A percentile compares a stretch with the other conserved stretches of the same genome.
Evolutionary conservation across 2,329 filamentous ascomycete species (phyloP).

Genomic region (Xylariaceae sp.): DNA sequence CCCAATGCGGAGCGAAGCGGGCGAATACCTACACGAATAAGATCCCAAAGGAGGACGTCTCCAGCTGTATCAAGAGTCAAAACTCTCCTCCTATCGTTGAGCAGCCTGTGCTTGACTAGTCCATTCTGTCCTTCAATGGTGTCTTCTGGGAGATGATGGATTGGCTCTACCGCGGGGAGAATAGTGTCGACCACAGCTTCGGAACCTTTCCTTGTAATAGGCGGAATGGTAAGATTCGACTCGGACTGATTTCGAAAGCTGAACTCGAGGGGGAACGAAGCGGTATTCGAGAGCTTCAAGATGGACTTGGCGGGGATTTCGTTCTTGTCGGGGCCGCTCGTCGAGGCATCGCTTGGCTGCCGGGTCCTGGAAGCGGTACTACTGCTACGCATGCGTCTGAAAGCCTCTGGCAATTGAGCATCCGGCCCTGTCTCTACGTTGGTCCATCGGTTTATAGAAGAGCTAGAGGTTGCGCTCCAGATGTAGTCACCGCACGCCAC

Average conservation of each 20-base stretch:
- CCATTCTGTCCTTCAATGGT: slow-evolving; percentile 95
- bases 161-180: slow-evolving; percentile 52
- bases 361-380: slow-evolving; percentile 37
- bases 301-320: slow-evolving; percentile 75
- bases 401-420: slow-evolving; percentile 59
- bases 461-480: slow-evolving; percentile 87
- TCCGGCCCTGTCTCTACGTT: slow-evolving; percentile 77
- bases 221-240: slow-evolving; percentile 36
- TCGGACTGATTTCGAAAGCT: slow-evolving; percentile 49
- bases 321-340: slow-evolving; percentile 43
- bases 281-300: slow-evolving; percentile 78
- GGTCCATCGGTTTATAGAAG: slow-evolving; percentile 87
- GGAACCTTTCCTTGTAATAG: slow-evolving; percentile 52
- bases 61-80: slow-evolving; percentile 92
- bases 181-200: slow-evolving; percentile 51
- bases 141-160: slow-evolving; percentile 67
- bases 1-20: not conserved
- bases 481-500: slow-evolving; percentile 70
- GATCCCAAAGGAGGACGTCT: slow-evolving; percentile 91
- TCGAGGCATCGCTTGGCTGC: slow-evolving; percentile 32
- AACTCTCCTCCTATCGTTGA: slow-evolving; percentile 86
- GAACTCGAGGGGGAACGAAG: slow-evolving; percentile 62
- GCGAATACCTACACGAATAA: slow-evolving; percentile 63
- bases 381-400: slow-evolving; percentile 42
- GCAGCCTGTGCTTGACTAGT: slow-evolving; percentile 83